Conservation (phyloP, 306 rosid genomes). For the Parietaria judaica region DNA sequence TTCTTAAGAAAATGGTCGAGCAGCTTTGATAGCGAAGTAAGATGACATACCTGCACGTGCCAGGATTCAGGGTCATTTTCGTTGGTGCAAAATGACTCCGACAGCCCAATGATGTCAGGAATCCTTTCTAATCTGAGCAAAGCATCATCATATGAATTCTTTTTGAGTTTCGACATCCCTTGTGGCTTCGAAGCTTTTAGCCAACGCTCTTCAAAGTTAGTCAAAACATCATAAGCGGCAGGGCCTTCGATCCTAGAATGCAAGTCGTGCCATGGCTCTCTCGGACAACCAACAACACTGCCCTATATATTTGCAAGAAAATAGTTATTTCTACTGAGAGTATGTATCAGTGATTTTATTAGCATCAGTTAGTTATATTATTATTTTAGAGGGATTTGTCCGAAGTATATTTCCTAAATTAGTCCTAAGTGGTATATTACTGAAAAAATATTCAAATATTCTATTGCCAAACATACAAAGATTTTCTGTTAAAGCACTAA, state of each 20-base stretch:
- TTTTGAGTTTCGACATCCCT: slow-evolving; percentile 67
- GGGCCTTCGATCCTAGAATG: slow-evolving; percentile 94
- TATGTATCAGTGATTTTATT: too few relatives aligned
- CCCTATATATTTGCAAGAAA: slow-evolving; percentile 35
- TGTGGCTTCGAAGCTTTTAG: slow-evolving; percentile 75
- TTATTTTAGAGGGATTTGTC: too few relatives aligned
- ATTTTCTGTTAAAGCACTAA: not conserved
- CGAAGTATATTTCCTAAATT: too few relatives aligned
- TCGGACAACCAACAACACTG: slow-evolving; percentile 64
- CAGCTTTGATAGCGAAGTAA: slow-evolving; percentile 5
- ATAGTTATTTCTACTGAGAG: too few relatives aligned
- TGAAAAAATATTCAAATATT: not conserved
- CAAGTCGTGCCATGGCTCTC: slow-evolving; percentile 99
- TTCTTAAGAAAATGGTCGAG: not conserved
- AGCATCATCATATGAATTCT: slow-evolving; percentile 49
- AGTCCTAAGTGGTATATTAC: too few relatives aligned
- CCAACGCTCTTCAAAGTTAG: slow-evolving; percentile 97
- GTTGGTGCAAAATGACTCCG: slow-evolving; percentile 27
- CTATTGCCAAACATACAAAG: not conserved
- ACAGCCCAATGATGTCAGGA: slow-evolving; percentile 46
- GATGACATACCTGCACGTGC: slow-evolving; percentile 78
- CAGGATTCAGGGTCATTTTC: slow-evolving; percentile 77
- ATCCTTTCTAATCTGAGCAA: slow-evolving; percentile 75
- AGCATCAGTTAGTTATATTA: too few relatives aligned
- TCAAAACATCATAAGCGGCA: slow-evolving; percentile 88